Base-by-base conservation (phyloP, 2,329 filamentous ascomycete species). In the Cercospora sp. region DNA sequence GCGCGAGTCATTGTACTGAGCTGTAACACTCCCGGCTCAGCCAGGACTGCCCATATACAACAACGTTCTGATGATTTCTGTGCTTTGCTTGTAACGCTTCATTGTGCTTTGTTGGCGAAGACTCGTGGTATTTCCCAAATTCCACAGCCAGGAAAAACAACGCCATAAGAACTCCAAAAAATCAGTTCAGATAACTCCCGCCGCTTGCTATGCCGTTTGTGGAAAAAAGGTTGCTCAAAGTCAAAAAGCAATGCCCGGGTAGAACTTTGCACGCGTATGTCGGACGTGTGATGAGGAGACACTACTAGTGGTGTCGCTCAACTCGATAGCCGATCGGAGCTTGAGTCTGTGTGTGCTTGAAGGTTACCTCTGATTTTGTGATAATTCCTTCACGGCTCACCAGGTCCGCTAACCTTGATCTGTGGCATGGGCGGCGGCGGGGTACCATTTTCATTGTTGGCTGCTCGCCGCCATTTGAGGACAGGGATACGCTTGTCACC, bases 371-470 rank as follows among this genome's bases (percentile, higher is more conserved):
- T 28, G 28, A 28, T 36, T 33, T 18, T 13, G 55, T 12, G 30
- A 59, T 23, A 16, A 18, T 57, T 26, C 26, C 30, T 36, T 77
- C 72, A 79, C 30, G 77, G 75, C 68, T 79, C 77, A n/a, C 77
- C 77, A 18, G 78, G 78, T 9, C 78, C 78, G 66, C 76, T 78
- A 67, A 79, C 77, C 66, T 79, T 79, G 72, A 79, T 79, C 61
- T 77, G 77, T 23, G 78, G 78, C 65, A 74, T 78, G 2, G 78
- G 78, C 20, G 77, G 74, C 8, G 78, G 78, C 8, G 78, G 78
- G 4, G 59, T 62, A 36, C 72, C 75, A 39, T 75, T 73, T 9
- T 71, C 67, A 63, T 80, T 80, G 65, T 79, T 72, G 26, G 64
- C 71, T 16, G 74, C 76, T 65, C 76, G 72, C 66, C 77, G 66